Base-by-base conservation (phyloP, 305 asterid species). In the Lippia alba region DNA sequence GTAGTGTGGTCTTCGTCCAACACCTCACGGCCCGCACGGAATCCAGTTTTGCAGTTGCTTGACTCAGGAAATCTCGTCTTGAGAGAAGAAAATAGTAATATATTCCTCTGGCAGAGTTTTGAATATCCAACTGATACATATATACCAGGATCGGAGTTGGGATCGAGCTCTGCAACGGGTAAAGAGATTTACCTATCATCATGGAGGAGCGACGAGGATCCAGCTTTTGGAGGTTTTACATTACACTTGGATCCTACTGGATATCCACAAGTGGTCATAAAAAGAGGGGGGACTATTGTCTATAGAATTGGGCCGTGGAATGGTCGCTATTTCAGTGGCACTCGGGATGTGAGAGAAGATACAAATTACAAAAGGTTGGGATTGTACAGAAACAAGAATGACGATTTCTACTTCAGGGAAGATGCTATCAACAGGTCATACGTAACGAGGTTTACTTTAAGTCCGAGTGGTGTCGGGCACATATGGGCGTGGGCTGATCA, bases 61-160 rank as follows among this genome's bases (percentile, higher is more conserved):
- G 72, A 58, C 36, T 58, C 78, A 1, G 78, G 78, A 59, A 73
- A 73, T 61, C 67, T 73, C 2, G 63, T 73, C 14, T 32, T 73
- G 7, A 57, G 20, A 66, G 68, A 73, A 1, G 73, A 46, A 6
- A 20, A 24, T 16, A 57, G 39, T 4, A 9, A 50, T 1, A 46
- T 44, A 4, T 64, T 55, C 24, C 8, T 56, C 0, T 72, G 77
- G 77, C 72, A 72, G 72, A 66, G 77, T 34, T 72, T 72, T 32
- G 60, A 72, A 33, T 36, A 72, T 64, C 77, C 77, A 32, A 72
- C 66, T 11, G 66, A 72, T 30, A 72, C 77, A n/a, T 61, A 50
- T 36, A 41, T 72, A 12, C 72, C 77, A 5, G 77, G 66, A 51
- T 64, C 65, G 77, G 65, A 72, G 15, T 66, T 64, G 3, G 77